Evolutionary conservation across 2,329 filamentous ascomycete genomes (phyloP).

Genomic region (Fusarium udum): DNA sequence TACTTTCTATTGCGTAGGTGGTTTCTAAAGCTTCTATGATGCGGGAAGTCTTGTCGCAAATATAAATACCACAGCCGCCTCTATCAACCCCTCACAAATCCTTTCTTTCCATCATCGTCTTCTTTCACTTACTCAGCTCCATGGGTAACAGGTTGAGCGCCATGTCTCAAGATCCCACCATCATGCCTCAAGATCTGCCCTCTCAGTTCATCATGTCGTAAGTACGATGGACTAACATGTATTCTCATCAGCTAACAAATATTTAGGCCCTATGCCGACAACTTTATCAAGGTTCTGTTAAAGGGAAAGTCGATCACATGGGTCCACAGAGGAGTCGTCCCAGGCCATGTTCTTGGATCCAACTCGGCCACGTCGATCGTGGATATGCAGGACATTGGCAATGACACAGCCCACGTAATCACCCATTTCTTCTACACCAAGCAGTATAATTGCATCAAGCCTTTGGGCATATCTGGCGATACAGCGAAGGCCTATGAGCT

Average conservation of each 20-base stretch:
- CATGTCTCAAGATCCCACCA: not conserved
- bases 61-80: not conserved
- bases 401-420: not conserved
- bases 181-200: not conserved
- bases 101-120: not conserved
- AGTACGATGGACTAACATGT: not conserved
- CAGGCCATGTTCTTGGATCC: not conserved
- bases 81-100: not conserved
- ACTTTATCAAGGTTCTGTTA: not conserved
- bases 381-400: not conserved
- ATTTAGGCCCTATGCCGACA: not conserved
- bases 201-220: not conserved
- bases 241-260: fast-evolving
- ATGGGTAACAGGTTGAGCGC: not conserved
- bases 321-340: not conserved
- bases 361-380: not conserved
- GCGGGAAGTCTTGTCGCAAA: fast-evolving
- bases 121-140: not conserved
- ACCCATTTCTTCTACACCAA: slow-evolving; percentile 5
- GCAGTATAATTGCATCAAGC: not conserved
- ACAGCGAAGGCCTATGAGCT: not conserved
- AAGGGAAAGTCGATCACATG: not conserved
- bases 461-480: not conserved
- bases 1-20: not conserved
- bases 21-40: not conserved